Conservation (phyloP, 2,329 filamentous ascomycete species). For the Alternaria consortialis region DNA sequence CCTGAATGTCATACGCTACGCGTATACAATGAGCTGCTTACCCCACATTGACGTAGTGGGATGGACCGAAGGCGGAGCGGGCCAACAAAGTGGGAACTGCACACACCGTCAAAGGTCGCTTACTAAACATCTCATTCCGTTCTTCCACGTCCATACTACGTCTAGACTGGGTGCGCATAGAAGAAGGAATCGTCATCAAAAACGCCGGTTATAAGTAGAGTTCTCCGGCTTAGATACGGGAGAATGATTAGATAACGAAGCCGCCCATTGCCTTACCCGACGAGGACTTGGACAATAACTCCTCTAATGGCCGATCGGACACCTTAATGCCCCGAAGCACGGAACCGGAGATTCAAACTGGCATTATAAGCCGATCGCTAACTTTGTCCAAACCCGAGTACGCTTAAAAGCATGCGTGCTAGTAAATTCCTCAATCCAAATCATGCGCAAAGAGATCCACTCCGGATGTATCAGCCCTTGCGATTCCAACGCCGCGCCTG, state of each 20-base stretch:
- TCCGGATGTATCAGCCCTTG: not conserved
- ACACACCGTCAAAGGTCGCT: not conserved
- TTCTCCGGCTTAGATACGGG: not conserved
- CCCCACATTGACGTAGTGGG: not conserved
- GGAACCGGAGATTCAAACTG: not conserved
- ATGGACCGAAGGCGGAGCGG: not conserved
- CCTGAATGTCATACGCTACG: not conserved
- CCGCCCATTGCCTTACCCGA: rapidly evolving
- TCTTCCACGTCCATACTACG: not conserved
- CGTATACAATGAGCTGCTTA: not conserved
- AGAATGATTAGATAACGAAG: not conserved
- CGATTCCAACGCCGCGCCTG: not conserved
- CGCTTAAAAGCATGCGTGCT: not conserved
- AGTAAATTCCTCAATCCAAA: not conserved
- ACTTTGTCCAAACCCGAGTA: not conserved
- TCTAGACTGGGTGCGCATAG: not conserved
- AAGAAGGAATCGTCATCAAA: not conserved
- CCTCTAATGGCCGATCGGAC: not conserved
- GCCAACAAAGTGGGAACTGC: not conserved
- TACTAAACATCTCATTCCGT: not conserved
- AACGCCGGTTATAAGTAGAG: not conserved
- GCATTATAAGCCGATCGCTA: not conserved
- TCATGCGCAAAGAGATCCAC: not conserved
- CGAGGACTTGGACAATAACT: not conserved
- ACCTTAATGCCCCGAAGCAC: not conserved